phyloP scores from a whole-genome alignment of 345 rosid species.

The Noccaea caerulescens region DNA sequence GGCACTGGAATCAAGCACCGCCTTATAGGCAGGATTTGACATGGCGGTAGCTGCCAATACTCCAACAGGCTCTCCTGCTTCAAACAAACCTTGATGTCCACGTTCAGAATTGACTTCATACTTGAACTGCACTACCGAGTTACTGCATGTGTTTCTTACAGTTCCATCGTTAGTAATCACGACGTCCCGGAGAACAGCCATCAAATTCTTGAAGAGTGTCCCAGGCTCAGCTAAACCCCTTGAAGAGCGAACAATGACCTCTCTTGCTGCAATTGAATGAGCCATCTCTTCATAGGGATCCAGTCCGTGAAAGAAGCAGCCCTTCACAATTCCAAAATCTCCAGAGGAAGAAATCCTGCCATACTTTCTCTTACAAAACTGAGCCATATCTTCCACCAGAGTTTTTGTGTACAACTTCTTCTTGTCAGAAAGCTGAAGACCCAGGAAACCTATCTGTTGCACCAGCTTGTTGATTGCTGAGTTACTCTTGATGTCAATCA shows the following conservation, averaged over 20 bases:
- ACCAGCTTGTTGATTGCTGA: slow-evolving; percentile 70
- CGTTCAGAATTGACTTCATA: slow-evolving; percentile 62
- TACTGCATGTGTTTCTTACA: slow-evolving; percentile 81
- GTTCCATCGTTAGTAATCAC: slow-evolving; percentile 92
- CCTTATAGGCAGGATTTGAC: slow-evolving; percentile 98
- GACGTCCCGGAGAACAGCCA: slow-evolving; percentile 96
- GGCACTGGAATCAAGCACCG: slow-evolving; percentile 93
- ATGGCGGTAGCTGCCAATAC: slow-evolving; percentile 97
- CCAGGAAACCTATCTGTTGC: slow-evolving; percentile 88
- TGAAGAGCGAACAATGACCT: slow-evolving; percentile 86
- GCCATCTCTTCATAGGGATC: slow-evolving; percentile 92
- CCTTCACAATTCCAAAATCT: slow-evolving; percentile 67
- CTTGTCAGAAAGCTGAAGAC: slow-evolving; percentile 81
- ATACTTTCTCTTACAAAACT: slow-evolving; percentile 61
- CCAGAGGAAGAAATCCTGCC: slow-evolving; percentile 69
- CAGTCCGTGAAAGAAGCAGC: slow-evolving; percentile 81
- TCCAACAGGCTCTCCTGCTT: slow-evolving; percentile 98
- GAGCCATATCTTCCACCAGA: slow-evolving; percentile 75
- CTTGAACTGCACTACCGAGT: slow-evolving; percentile 81
- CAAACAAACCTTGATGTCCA: slow-evolving; percentile 55
- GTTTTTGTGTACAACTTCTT: slow-evolving; percentile 81
- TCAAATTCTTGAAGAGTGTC: slow-evolving; percentile 85
- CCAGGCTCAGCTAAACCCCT: slow-evolving; percentile 97
- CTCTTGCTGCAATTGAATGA: slow-evolving; percentile 82
- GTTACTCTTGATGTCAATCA: slow-evolving; percentile 82